phyloP scores from a whole-genome alignment of 768 basidiomycete species.

The Russula abietina region DNA sequence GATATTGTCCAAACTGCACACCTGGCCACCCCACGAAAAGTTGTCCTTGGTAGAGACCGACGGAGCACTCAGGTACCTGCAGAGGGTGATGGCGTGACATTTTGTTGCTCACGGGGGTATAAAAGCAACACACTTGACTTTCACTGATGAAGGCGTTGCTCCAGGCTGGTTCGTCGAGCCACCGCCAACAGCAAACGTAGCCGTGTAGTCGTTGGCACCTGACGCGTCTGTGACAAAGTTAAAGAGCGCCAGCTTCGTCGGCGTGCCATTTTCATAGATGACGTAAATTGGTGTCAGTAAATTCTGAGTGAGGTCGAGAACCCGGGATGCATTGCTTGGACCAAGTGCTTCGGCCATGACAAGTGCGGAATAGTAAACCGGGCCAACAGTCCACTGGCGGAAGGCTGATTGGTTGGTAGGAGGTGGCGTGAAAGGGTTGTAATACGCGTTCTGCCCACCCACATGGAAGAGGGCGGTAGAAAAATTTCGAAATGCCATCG shows the following conservation, averaged over 20 bases:
- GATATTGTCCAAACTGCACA: slow-evolving; percentile 28
- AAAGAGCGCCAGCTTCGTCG: slow-evolving; percentile 59
- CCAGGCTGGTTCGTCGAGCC: slow-evolving; percentile 37
- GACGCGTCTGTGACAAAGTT: slow-evolving; percentile 63
- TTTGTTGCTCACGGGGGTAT: neutral
- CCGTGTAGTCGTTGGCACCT: slow-evolving; percentile 49
- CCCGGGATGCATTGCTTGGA: slow-evolving; percentile 53
- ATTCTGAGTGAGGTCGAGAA: slow-evolving; percentile 59
- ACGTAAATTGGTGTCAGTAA: slow-evolving; percentile 56
- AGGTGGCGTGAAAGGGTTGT: slow-evolving; percentile 49
- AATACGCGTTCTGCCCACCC: slow-evolving; percentile 58
- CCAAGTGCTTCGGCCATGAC: slow-evolving; percentile 67
- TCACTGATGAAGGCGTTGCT: slow-evolving; percentile 41
- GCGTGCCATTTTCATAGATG: slow-evolving; percentile 64
- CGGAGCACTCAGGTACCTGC: slow-evolving; percentile 50
- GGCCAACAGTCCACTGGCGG: slow-evolving; percentile 68
- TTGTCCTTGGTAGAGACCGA: slow-evolving; percentile 56
- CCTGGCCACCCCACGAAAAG: slow-evolving; percentile 76
- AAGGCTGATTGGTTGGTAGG: slow-evolving; percentile 50
- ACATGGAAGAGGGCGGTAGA: slow-evolving; percentile 43
- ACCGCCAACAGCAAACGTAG: slow-evolving; percentile 45
- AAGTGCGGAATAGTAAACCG: slow-evolving; percentile 68
- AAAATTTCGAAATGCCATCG: slow-evolving; percentile 46
- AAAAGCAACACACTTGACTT: slow-evolving; percentile 43
- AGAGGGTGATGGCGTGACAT: neutral